phyloP scores from a whole-genome alignment of 1,139 yeast species.

The Pichia sorboxylosa region DNA sequence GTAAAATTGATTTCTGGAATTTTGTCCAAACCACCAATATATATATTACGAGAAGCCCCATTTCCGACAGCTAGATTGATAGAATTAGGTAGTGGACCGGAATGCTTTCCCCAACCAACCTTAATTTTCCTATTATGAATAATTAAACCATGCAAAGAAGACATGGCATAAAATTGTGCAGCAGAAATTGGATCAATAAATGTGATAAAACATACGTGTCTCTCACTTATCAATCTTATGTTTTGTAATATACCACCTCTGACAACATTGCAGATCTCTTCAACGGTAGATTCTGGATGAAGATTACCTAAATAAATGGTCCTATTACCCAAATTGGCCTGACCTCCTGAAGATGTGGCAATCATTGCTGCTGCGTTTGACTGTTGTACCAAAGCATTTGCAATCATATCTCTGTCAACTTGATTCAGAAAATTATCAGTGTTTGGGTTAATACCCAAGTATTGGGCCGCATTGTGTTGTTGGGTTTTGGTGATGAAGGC shows the following conservation, averaged over 20 bases:
- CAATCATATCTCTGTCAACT: constrained; percentile 44
- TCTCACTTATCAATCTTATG: constrained; percentile 59
- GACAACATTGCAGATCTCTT: constrained; percentile 74
- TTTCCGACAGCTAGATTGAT: constrained; percentile 67
- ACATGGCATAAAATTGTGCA: constrained; percentile 71
- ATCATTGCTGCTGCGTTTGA: constrained; percentile 64
- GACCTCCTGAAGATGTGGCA: constrained; percentile 65
- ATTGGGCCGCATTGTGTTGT: constrained; percentile 95
- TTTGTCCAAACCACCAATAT: constrained; percentile 48
- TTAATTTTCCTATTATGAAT: constrained; percentile 63
- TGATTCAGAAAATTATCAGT: constrained; percentile 59
- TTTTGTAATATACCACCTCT: constrained; percentile 72
- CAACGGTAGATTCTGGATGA: constrained; percentile 67
- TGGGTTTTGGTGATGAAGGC: constrained; percentile 83
- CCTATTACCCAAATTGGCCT: constrained; percentile 61
- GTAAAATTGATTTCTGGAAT: constrained; percentile 25
- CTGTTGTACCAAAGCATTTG: constrained; percentile 53
- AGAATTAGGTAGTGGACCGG: constrained; percentile 66
- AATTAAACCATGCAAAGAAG: constrained; percentile 65
- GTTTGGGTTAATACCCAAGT: constrained; percentile 82
- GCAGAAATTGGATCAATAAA: constrained; percentile 75
- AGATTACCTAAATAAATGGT: constrained; percentile 69
- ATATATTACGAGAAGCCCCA: constrained; percentile 76
- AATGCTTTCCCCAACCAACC: constrained; percentile 81
- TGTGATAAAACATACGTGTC: constrained; percentile 74